A percentile compares a stretch with the other conserved stretches of the same genome.
Evolutionary conservation across 768 basidiomycete species (phyloP).

Genomic region (Inosperma sp.): DNA sequence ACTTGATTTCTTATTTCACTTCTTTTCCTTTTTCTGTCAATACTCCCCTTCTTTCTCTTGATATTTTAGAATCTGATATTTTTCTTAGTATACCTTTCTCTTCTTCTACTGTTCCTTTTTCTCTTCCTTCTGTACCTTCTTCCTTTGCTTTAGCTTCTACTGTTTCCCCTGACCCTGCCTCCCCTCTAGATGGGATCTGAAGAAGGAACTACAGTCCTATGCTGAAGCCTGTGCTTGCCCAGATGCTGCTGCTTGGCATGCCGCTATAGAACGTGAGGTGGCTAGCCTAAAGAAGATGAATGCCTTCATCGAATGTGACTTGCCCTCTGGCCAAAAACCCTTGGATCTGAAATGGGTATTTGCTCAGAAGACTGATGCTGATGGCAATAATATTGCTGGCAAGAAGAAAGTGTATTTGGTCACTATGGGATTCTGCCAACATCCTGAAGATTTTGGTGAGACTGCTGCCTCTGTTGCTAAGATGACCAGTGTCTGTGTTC

Average conservation of each 20-base stretch:
- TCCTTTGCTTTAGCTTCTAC: too few relatives aligned
- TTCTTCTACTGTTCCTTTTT: too few relatives aligned
- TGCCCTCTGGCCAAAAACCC: conserved; percentile 22
- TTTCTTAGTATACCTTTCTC: too few relatives aligned
- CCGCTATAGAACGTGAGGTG: conserved; percentile 23
- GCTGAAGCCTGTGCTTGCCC: conserved; percentile 16
- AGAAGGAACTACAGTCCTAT: conserved; percentile 17
- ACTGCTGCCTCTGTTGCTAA: conserved; percentile 31
- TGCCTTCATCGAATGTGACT: conserved; percentile 26
- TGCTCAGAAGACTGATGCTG: conserved; percentile 33
- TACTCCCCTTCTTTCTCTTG: neutral
- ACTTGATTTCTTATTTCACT: neutral
- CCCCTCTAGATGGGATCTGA: conserved; percentile 10
- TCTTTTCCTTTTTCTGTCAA: too few relatives aligned
- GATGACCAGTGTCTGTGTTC: conserved; percentile 18
- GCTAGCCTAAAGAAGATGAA: conserved; percentile 16
- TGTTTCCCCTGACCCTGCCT: too few relatives aligned
- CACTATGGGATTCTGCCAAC: conserved; percentile 24
- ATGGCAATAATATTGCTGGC: conserved; percentile 28
- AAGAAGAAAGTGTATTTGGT: conserved; percentile 28
- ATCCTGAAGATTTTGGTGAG: conserved; percentile 31
- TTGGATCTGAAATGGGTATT: conserved; percentile 35
- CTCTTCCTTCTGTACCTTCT: too few relatives aligned
- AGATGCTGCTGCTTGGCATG: conserved; percentile 21
- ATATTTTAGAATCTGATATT: neutral